A percentile compares a stretch with the other conserved stretches of the same genome.
Evolutionary conservation across 2,329 filamentous ascomycete species (phyloP).

Genomic region (Chaetomium sp.): DNA sequence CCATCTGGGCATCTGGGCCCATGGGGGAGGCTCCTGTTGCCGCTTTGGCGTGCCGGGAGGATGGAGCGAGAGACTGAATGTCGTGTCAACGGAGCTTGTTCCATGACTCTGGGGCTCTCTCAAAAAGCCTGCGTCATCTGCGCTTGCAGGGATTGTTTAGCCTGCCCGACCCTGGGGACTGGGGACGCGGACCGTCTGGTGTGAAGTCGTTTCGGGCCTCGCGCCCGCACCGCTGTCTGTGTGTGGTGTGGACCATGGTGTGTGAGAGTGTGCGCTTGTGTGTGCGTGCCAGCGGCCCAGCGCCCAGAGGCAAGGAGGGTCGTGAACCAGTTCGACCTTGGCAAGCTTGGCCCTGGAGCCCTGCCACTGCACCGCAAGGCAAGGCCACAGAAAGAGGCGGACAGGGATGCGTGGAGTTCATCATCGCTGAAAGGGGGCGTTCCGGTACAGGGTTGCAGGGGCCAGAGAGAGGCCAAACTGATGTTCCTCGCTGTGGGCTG

Average conservation of each 20-base stretch:
- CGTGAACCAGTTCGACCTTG: too few relatives aligned
- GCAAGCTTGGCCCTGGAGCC: too few relatives aligned
- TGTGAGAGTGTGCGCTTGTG: slow-evolving; percentile 14
- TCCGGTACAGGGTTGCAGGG: slow-evolving; percentile 12
- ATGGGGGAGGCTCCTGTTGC: slow-evolving; percentile 22
- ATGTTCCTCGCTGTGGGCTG: slow-evolving; percentile 14
- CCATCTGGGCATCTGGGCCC: slow-evolving; percentile 5
- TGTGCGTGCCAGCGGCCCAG: too few relatives aligned
- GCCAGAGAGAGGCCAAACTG: slow-evolving; percentile 13
- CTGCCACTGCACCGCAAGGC: too few relatives aligned
- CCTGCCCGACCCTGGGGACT: slow-evolving; percentile 20
- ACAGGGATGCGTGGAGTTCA: slow-evolving; percentile 20
- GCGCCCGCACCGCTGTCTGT: slow-evolving; percentile 12
- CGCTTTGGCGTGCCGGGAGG: slow-evolving; percentile 28
- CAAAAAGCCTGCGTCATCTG: slow-evolving; percentile 30
- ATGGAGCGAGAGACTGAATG: slow-evolving; percentile 13
- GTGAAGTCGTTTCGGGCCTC: slow-evolving; percentile 23
- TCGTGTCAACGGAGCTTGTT: slow-evolving; percentile 27
- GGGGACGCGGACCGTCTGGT: slow-evolving; percentile 13
- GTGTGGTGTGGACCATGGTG: neutral
- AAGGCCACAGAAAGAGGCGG: slow-evolving; percentile 8
- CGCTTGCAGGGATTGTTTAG: slow-evolving; percentile 26
- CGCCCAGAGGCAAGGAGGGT: too few relatives aligned
- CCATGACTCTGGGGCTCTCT: slow-evolving; percentile 24
- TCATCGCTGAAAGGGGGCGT: slow-evolving; percentile 2